Evolutionary conservation across 345 rosid genomes (phyloP), one percentile per base, ranked within the genome.

Genomic region (Heritiera littoralis): DNA sequence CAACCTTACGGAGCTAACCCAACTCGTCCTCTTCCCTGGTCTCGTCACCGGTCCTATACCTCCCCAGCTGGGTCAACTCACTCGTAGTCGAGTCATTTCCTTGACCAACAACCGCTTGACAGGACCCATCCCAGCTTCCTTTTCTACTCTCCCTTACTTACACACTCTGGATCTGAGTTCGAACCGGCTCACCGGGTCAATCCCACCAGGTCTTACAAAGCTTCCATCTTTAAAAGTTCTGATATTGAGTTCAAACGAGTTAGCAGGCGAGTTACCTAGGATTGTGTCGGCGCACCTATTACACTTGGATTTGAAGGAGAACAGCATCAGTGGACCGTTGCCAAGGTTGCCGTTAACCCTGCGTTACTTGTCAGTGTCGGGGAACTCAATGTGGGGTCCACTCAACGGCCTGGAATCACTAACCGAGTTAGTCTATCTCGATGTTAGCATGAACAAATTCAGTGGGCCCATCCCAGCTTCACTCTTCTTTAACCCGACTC

Each of bases 21-120:
- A 91, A 52, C 91, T 94, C 84, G 15, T 94, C 80, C 92, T 94
- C 72, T 88, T 82, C 87, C 94, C 93, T 0, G 97, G 97, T 11
- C 84, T 88, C 17, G 94, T 92, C 85, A 92, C 98, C 30, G 96
- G 98, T 5, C 89, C 94, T 9, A 91, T 94, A 54, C 98, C 96
- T n/a, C 80, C 87, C 7, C 85, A 83, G 74, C 90, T 94, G 40
- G 82, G 89, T 61, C 70, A 41, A 35, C 92, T 94, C 80, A 80
- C 76, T 35, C 69, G 70, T 58, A 96, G 92, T 80, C 89, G 91
- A 40, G 90, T 92, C 84, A 76, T 94, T 68, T 91, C 98, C 80
- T 83, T 92, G 4, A 81, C 96, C 71, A 80, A 87, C 84, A 94
- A 94, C 75, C 94, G 98, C 59, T 83, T 94, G 75, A 92, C 92